A percentile compares a stretch with the other conserved stretches of the same genome.
These are phyloP conservation scores for Fusarium subtropicale DNA, from an alignment of 2,329 filamentous ascomycete genomes.

Conservation along the genomic window DNA sequence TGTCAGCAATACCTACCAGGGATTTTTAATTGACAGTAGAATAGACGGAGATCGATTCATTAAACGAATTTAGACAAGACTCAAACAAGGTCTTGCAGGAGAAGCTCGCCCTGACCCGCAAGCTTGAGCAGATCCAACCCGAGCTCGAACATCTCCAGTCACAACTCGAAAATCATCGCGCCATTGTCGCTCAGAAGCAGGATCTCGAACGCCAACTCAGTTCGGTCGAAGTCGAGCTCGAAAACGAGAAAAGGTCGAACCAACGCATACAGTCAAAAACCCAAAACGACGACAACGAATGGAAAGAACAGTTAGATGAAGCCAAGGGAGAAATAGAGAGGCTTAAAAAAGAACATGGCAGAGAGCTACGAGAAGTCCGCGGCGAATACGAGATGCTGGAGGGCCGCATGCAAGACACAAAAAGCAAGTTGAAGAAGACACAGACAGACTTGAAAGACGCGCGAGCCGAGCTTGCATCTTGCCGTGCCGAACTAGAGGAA, in stretches of 20 bases:
- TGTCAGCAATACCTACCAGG: too few species aligned
- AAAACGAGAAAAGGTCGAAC: slow-evolving; percentile 72
- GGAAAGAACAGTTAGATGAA: slow-evolving; percentile 52
- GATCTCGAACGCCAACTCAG: slow-evolving; percentile 81
- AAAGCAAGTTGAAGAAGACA: slow-evolving; percentile 73
- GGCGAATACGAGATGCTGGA: slow-evolving; percentile 74
- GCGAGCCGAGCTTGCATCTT: slow-evolving; percentile 55
- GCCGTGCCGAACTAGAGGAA: slow-evolving; percentile 57
- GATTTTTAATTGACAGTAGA: slow-evolving; percentile 10
- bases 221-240: slow-evolving; percentile 82
- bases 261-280: slow-evolving; percentile 49
- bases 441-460: slow-evolving; percentile 79
- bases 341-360: slow-evolving; percentile 60
- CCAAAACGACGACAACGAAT: slow-evolving; percentile 58
- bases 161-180: slow-evolving; percentile 70
- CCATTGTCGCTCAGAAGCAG: slow-evolving; percentile 80
- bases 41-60: slow-evolving; percentile 77
- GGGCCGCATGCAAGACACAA: slow-evolving; percentile 70
- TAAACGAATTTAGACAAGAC: slow-evolving; percentile 75
- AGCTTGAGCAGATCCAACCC: slow-evolving; percentile 64
- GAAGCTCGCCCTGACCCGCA: slow-evolving; percentile 64
- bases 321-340: slow-evolving; percentile 60
- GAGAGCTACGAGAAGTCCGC: slow-evolving; percentile 70
- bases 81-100: slow-evolving; percentile 75
- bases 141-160: slow-evolving; percentile 68